These are phyloP conservation scores for Sporobolomyces roseus DNA, from an alignment of 768 basidiomycete species.

Conservation along the genomic window DNA sequence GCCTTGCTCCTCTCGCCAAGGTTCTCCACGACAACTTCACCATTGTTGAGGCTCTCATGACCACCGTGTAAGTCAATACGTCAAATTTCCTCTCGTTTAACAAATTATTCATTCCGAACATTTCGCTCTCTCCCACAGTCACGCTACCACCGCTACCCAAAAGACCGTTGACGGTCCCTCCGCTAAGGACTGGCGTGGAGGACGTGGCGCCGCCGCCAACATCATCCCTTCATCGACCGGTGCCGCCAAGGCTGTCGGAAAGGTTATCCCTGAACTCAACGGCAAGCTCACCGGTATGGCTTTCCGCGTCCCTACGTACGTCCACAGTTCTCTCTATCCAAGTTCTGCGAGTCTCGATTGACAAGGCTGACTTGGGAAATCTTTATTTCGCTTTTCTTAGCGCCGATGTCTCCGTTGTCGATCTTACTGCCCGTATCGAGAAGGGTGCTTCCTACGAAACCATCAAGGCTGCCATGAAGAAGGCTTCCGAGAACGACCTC, in stretches of 20 bases:
- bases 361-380: not conserved
- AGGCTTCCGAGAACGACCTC: conserved; percentile 63
- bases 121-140: not conserved
- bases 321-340: not conserved
- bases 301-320: conserved; percentile 94
- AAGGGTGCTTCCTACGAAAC: conserved; percentile 79
- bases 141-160: conserved; percentile 47
- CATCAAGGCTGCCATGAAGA: conserved; percentile 81
- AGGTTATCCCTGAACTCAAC: conserved; percentile 82
- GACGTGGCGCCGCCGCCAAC: conserved; percentile 92
- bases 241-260: conserved; percentile 69
- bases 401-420: conserved; percentile 85
- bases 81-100: not conserved
- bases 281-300: conserved; percentile 91
- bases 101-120: not conserved
- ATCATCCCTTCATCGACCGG: conserved; percentile 99
- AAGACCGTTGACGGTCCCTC: conserved; percentile 77
- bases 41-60: conserved; percentile 96
- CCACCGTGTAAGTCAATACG: conserved; percentile 73
- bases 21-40: conserved; percentile 95
- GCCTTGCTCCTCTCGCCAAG: conserved; percentile 97
- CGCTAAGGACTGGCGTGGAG: conserved; percentile 94
- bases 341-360: not conserved
- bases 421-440: conserved; percentile 88
- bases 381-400: conserved; percentile 3